Base-by-base conservation (phyloP, 179 eudicot species). In the Actinidia arguta region DNA sequence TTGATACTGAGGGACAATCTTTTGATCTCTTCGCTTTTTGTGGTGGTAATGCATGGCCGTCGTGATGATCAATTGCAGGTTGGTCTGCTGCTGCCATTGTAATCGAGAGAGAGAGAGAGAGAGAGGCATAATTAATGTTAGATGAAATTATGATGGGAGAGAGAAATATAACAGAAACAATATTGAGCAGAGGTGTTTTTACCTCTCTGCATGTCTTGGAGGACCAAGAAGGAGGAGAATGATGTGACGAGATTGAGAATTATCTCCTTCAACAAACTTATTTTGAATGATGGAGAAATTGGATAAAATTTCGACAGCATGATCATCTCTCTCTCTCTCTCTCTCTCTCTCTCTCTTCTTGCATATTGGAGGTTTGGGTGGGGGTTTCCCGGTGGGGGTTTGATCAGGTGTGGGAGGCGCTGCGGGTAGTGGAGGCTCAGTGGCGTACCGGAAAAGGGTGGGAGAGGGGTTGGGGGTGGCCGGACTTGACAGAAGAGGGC, bases 1-100 rank as follows among this genome's bases (percentile, higher is more conserved):
- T 86, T 90, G 11, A 92, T 88, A n/a, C 76, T 76, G 82, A 24
- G 99, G 98, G 22, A 87, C 76, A 71, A 92, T 89, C 80, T 87
- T 94, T 50, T 80, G 86, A 85, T 88, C 77, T 80, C 87, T 85
- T 79, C 78, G 47, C 76, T 84, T 92, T 73, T 89, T 93, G 24
- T 89, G 88, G 24, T 88, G 92, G 80, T 74, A 87, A 76, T 82
- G 91, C 78, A 92, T 73, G 0, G 88, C 91, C 0, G 90, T 94
- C 0, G 95, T 94, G 31, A 92, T 78, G 58, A 94, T 82, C 76
- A 94, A 80, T 27, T 84, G 81, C 87, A 82, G 71, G 90, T 82
- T 58, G 92, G 82, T 76, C 86, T 86, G 83, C 84, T 84, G 76
- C 55, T 52, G 64, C 75, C 71, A 88, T 85, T 86, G 80, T 85